phyloP scores from a whole-genome alignment of 495 filamentous ascomycete species.

The Daldinia caldariorum region DNA sequence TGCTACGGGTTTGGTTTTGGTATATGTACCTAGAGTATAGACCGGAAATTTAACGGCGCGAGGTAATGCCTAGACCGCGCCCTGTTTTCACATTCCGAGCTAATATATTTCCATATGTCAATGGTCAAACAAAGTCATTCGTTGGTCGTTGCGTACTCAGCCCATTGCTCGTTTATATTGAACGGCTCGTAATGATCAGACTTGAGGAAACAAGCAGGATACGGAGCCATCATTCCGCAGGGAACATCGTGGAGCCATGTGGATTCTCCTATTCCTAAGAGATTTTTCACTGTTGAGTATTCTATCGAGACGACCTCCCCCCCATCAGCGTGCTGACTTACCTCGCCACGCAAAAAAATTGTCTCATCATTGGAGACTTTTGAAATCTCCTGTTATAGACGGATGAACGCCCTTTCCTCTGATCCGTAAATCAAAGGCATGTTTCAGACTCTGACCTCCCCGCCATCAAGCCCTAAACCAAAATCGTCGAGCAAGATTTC shows the following conservation, averaged over 20 bases:
- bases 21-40: neutral
- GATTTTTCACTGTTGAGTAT: too few species aligned
- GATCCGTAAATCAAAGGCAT: constrained; percentile 49
- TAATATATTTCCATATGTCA: constrained; percentile 2
- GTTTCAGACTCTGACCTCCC: too few species aligned
- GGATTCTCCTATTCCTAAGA: too few species aligned
- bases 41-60: neutral
- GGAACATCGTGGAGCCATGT: neutral
- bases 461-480: too few species aligned
- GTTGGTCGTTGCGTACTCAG: constrained; percentile 1
- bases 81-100: neutral
- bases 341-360: neutral
- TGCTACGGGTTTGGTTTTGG: neutral
- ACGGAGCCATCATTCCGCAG: neutral
- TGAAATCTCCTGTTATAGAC: constrained; percentile 45
- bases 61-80: neutral
- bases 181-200: neutral
- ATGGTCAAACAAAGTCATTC: neutral
- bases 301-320: too few species aligned
- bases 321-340: neutral
- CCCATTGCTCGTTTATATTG: neutral
- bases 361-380: constrained; percentile 7
- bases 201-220: neutral
- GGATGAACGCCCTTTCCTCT: constrained; percentile 45
- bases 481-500: constrained; percentile 50